These are phyloP conservation scores for Xerocomus potaroensis DNA, from an alignment of 768 basidiomycete genomes.

Conservation along the genomic window DNA sequence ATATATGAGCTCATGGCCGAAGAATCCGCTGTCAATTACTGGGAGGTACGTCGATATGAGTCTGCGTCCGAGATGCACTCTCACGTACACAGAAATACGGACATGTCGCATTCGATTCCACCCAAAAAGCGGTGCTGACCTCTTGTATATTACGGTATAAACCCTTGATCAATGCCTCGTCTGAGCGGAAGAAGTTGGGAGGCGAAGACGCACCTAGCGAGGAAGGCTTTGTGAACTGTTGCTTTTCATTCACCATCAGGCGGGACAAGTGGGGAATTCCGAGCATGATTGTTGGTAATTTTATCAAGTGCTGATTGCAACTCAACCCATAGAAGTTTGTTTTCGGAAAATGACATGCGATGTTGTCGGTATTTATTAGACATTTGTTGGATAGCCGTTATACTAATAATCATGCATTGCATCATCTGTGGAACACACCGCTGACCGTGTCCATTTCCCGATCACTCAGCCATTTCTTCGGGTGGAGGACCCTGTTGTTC, in stretches of 20 bases:
- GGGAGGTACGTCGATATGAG: constrained; percentile 62
- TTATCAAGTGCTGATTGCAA: constrained; percentile 57
- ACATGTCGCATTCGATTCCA: constrained; percentile 87
- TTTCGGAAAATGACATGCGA: background rate
- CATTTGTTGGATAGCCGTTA: constrained; percentile 6
- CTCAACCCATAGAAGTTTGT: background rate
- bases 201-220: constrained; percentile 40
- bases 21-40: constrained; percentile 93
- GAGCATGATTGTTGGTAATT: constrained; percentile 88
- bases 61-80: background rate
- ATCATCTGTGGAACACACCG: background rate
- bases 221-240: constrained; percentile 79
- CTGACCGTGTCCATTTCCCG: background rate
- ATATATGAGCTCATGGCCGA: constrained; percentile 99
- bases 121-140: constrained; percentile 88
- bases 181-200: constrained; percentile 29
- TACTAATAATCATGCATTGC: constrained; percentile 10
- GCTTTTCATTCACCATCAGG: constrained; percentile 88
- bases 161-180: constrained; percentile 48
- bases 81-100: constrained; percentile 76
- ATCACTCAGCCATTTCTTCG: constrained; percentile 47
- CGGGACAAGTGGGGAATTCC: constrained; percentile 84
- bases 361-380: constrained; percentile 6
- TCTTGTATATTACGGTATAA: constrained; percentile 85
- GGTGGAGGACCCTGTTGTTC: constrained; percentile 50